Evolutionary conservation across 1,284 basidiomycete species (phyloP), one percentile per base, ranked within the genome.

Genomic region (Bjerkandera adusta): DNA sequence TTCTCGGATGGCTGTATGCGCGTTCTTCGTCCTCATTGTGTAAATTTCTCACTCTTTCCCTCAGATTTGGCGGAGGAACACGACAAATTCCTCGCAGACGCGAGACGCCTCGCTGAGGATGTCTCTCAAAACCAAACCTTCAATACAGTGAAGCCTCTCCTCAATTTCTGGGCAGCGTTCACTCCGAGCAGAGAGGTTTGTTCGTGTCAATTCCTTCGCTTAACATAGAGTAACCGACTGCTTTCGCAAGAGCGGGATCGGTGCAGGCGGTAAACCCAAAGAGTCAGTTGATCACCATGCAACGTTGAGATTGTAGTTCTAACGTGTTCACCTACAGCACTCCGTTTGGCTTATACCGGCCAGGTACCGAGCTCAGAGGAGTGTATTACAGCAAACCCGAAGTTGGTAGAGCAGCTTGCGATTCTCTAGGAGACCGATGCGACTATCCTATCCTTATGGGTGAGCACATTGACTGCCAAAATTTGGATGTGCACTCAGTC

Each of bases 121-220:
- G 76, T 92, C 29, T 81, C 89, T 1, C 65, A 72, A 12, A 84
- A 86, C 57, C 84, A 89, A 52, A 87, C 89, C 0, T 90, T 91
- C 64, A 75, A 80, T 47, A 83, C 85, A 0, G 89, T 92, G 20
- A 74, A 77, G 50, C 84, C 87, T 12, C 66, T 92, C 27, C 65
- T 92, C 48, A 92, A 92, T 58, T 85, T 92, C 54, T 92, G 85
- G 84, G 89, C 81, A 1, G 85, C 86, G 0, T 92, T 89, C 56
- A 73, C 83, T 5, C 82, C 88, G 0, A 88, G 85, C 59, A 73
- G 72, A 48, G 81, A 88, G 72, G 85, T 83, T 38, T 48, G 24
- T 46, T 36, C 20, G 25, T 6, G 20, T 24, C 47, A 44, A 34
- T 4, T 3, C 29, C 10, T 18, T 8, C 27, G n/a, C n/a, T n/a